Percentiles rank a stretch among this genome's conserved stretches.
phyloP scores from a whole-genome alignment of 208 protist species.

The Leptomonas pyrrhocoris region DNA sequence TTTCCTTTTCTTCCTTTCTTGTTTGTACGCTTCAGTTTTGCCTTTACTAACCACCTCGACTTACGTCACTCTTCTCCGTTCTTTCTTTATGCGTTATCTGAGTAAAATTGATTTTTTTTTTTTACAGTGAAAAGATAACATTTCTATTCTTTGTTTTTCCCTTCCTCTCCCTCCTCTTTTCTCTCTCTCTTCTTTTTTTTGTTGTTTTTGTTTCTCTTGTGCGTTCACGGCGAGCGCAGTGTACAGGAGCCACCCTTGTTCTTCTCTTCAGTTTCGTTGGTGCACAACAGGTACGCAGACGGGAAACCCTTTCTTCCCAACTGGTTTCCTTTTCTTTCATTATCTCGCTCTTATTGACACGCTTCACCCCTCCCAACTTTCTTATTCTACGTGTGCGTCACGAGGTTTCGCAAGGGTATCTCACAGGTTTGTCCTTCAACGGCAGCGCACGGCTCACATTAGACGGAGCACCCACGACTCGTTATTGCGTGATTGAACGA shows the following conservation, averaged over 20 bases:
- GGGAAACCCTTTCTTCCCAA: neutral
- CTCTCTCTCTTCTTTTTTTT: constrained; percentile 1
- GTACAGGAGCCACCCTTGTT: neutral
- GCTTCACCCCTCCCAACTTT: neutral
- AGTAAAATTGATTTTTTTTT: neutral
- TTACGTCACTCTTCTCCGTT: neutral
- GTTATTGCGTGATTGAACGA: neutral
- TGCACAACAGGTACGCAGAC: constrained; percentile 3
- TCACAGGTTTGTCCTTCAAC: neutral
- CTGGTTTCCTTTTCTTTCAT: neutral
- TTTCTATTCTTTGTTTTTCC: neutral
- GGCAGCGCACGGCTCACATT: neutral
- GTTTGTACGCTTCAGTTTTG: neutral
- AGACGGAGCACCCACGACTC: neutral
- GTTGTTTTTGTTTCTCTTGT: constrained; percentile 3
- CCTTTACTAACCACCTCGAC: neutral
- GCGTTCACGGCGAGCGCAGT: neutral
- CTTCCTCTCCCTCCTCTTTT: neutral
- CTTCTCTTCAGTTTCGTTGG: neutral
- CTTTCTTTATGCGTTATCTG: constrained; percentile 9
- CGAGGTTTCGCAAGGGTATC: neutral
- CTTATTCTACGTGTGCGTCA: neutral
- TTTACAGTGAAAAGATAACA: constrained; percentile 7
- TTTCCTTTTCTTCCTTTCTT: neutral
- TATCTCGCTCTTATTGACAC: neutral